Conservation (phyloP, 2,329 filamentous ascomycete genomes). For the Ceratocystis eucalypticola region DNA sequence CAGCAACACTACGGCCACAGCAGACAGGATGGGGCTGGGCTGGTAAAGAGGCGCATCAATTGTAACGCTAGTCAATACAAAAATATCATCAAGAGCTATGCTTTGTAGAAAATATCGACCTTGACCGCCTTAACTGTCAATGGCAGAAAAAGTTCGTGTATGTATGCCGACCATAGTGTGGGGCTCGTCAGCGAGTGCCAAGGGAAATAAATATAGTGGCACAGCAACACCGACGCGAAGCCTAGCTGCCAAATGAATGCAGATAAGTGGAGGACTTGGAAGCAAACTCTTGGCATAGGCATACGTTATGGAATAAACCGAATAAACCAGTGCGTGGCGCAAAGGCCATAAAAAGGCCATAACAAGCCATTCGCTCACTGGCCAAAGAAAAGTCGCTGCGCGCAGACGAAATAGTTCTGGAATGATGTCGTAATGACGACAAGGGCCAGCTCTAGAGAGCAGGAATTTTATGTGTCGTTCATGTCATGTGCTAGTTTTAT, state of each 20-base stretch:
- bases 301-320: neutral
- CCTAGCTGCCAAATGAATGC: neutral
- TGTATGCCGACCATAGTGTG: neutral
- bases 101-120: neutral
- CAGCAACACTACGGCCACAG: neutral
- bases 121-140: neutral
- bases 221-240: neutral
- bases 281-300: neutral
- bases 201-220: neutral
- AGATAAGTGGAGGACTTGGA: neutral
- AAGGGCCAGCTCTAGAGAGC: neutral
- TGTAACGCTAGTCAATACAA: neutral
- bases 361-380: neutral
- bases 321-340: neutral
- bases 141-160: neutral
- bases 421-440: conserved; percentile 1
- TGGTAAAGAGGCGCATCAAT: neutral
- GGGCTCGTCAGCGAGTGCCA: neutral
- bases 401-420: neutral
- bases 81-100: neutral
- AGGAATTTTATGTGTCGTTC: neutral
- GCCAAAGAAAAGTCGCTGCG: neutral
- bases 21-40: neutral
- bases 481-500: neutral
- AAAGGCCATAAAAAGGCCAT: neutral